phyloP scores from a whole-genome alignment of 2,329 filamentous ascomycete genomes.

The Graphilbum ipis-grandicollis region DNA sequence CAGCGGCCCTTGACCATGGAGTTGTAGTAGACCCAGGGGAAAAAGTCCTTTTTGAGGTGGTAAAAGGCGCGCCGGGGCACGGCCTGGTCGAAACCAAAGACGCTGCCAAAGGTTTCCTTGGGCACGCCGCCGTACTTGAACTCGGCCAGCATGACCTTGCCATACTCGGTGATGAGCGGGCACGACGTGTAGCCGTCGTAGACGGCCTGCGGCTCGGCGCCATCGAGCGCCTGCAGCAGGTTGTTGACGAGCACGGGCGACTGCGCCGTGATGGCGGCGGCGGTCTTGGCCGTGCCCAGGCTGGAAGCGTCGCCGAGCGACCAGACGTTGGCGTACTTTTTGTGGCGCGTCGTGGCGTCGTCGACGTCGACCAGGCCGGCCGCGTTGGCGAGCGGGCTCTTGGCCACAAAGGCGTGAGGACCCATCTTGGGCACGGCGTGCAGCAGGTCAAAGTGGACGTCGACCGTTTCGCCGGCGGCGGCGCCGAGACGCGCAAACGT shows the following conservation, averaged over 20 bases:
- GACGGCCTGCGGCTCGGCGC: conserved; percentile 14
- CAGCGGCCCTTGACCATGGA: conserved; percentile 36
- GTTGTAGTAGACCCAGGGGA: conserved; percentile 38
- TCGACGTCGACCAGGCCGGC: conserved; percentile 41
- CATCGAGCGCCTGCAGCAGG: conserved; percentile 18
- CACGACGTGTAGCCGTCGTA: conserved; percentile 29
- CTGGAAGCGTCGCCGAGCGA: conserved; percentile 41
- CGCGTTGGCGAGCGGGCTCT: conserved; percentile 34
- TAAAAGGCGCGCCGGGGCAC: conserved; percentile 21
- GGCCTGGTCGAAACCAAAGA: conserved; percentile 19
- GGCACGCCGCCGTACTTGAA: conserved; percentile 29
- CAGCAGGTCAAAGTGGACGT: conserved; percentile 32
- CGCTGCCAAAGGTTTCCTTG: conserved; percentile 23
- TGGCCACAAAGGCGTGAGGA: conserved; percentile 33
- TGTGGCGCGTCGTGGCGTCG: conserved; percentile 32
- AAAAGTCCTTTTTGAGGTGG: conserved; percentile 28
- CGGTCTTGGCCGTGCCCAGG: conserved; percentile 34
- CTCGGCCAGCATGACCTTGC: conserved; percentile 27
- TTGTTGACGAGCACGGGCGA: conserved; percentile 25
- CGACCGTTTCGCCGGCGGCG: conserved; percentile 16
- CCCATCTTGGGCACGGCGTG: conserved; percentile 44
- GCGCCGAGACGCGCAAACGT: conserved; percentile 23
- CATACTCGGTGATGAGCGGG: conserved; percentile 25
- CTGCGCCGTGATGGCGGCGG: conserved; percentile 25
- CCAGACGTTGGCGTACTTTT: conserved; percentile 38